A percentile compares a stretch with the other conserved stretches of the same genome.
Evolutionary conservation across 73 alveolate species (phyloP).

Genomic region (Urostyla sp.): DNA sequence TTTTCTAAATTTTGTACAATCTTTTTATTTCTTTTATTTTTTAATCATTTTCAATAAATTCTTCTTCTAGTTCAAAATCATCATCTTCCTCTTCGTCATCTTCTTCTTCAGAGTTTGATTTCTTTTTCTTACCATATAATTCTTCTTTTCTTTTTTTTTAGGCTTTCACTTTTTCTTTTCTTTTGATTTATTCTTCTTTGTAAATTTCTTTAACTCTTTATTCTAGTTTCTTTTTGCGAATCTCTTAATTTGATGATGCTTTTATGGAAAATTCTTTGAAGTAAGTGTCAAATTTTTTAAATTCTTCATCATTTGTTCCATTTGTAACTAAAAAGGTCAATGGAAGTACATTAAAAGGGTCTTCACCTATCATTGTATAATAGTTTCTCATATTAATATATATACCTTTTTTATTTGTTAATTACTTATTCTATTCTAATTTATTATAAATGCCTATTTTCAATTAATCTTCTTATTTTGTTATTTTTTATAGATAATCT

Average conservation of each 20-base stretch:
- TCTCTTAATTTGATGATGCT: neutral
- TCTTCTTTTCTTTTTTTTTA: neutral
- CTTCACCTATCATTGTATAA: constrained; percentile 44
- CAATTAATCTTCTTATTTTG: neutral
- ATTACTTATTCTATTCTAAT: constrained; percentile 49
- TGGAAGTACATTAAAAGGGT: constrained; percentile 54
- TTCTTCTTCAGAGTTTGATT: constrained; percentile 42
- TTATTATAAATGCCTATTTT: constrained; percentile 50
- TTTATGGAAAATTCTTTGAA: neutral
- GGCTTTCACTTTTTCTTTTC: neutral
- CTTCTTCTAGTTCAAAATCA: no score
- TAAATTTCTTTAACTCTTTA: neutral
- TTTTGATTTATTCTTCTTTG: neutral
- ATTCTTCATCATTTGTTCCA: constrained; percentile 7
- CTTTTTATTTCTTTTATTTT: constrained; percentile 5
- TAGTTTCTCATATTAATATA: constrained; percentile 27
- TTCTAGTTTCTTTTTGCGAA: neutral
- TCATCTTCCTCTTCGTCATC: constrained; percentile 79
- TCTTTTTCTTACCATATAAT: constrained; percentile 4
- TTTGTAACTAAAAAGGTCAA: constrained; percentile 44
- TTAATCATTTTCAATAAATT: no score
- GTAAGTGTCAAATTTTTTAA: constrained; percentile 19
- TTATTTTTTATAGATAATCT: constrained; percentile 31
- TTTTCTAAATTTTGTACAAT: neutral
- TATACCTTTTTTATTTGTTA: constrained; percentile 49